Base-by-base conservation (phyloP, 306 rosid genomes). In the Rubus idaeus region DNA sequence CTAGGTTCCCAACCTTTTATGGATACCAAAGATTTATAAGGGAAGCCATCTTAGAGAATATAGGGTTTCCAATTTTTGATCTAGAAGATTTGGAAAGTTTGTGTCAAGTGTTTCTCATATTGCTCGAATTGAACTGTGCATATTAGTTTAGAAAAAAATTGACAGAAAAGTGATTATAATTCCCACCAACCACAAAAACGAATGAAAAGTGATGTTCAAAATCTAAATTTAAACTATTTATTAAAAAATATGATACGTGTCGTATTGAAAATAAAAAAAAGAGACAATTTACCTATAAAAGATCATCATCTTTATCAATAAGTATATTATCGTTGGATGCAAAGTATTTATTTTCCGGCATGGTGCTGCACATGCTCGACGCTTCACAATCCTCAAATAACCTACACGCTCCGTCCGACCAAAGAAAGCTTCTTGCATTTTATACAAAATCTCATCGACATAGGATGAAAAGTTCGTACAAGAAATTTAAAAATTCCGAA, bases 211-310 rank as follows among this genome's bases (percentile, higher is more conserved):
- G 3, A 17, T 64, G 7, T 10, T 6, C 4, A 0, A 12, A 3
- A 10, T 17, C 0, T 13, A 14, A 8, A 16, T 51, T n/a, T 2
- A 20, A n/a, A 3, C 0, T 2, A 10, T 39, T 30, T 5, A 11
- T 6, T 58, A 6, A 21, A 14, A 51, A 0, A 11, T 39, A 6
- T 17, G 0, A 60, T 0, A 57, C 0, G 4, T 6, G 0, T 7
- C 0, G 2, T 14, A 0, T 2, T 5, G 0, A 26, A 3, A 6
- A 16, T 35, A 1, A 13, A 63, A 35, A 23, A 23, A 3, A 58
- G 8, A 10, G 3, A 21, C 4, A 13, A 30, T 0, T 30, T 62
- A 0, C 17, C 14, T 23, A 21, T 9, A 4, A 0, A 0, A 40
- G 20, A 1, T 40, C 21, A 17, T 64, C 26, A 0, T 61, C 42